A percentile compares a stretch with the other conserved stretches of the same genome.
Conservation (phyloP, 2,329 filamentous ascomycete species). For the Cordyceps fumosorosea region DNA sequence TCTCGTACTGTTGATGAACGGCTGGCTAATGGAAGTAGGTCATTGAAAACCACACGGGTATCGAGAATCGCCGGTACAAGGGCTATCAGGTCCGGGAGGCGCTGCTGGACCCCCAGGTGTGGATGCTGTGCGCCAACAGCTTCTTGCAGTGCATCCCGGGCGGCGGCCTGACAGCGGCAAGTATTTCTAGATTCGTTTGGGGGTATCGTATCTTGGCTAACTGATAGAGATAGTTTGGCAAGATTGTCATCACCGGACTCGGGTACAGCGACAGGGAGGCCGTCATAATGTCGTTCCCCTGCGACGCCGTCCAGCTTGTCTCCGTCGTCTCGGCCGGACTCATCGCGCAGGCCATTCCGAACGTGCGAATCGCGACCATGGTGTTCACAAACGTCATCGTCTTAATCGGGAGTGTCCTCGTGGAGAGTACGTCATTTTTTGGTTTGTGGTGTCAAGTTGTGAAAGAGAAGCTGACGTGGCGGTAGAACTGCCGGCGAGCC, state of each 20-base stretch:
- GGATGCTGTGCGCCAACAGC: background rate
- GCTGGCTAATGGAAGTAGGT: background rate
- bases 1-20: background rate
- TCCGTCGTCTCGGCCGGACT: background rate
- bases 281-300: background rate
- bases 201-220: background rate
- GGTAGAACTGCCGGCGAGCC: background rate
- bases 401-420: background rate
- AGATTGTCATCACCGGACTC: background rate
- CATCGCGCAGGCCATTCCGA: background rate
- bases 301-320: background rate
- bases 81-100: background rate
- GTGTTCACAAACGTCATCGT: background rate
- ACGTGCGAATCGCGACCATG: background rate
- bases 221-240: background rate
- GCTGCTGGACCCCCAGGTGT: background rate
- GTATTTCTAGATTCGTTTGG: too few relatives aligned
- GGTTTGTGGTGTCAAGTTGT: background rate
- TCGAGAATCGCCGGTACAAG: background rate
- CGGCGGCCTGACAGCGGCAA: background rate
- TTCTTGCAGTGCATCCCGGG: background rate
- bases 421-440: background rate
- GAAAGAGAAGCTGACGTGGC: background rate
- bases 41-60: background rate
- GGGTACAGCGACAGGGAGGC: background rate